Conservation (phyloP, 2,329 filamentous ascomycete genomes). For the Tolypocladium ophioglossoides region DNA sequence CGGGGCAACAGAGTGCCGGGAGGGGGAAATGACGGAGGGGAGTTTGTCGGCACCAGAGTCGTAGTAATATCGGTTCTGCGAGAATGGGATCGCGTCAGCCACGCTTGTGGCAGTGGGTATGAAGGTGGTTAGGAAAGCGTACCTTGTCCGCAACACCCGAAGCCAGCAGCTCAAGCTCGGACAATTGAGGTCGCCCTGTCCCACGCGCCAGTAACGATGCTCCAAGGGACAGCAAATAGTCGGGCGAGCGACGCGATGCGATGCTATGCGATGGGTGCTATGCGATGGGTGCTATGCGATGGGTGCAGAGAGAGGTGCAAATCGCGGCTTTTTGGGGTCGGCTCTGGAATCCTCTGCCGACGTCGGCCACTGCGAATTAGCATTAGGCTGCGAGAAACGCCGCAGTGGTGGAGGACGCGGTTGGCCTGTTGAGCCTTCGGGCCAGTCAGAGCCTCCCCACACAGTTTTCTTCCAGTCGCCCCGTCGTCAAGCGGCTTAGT, state of each 20-base stretch:
- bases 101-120: no score
- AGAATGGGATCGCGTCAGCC: not conserved
- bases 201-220: not conserved
- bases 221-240: not conserved
- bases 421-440: no score
- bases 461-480: no score
- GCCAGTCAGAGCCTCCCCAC: not conserved
- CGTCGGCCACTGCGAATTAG: slow-evolving; percentile 3
- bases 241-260: not conserved
- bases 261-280: not conserved
- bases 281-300: not conserved
- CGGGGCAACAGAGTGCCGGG: not conserved
- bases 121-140: not conserved
- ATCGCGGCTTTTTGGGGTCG: not conserved
- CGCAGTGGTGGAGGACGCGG: not conserved
- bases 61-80: not conserved
- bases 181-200: not conserved
- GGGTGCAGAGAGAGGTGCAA: not conserved
- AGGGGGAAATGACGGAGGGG: not conserved
- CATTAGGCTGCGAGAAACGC: not conserved
- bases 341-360: slow-evolving; percentile 2
- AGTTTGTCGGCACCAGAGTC: not conserved
- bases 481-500: no score
- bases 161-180: not conserved
- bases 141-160: not conserved